A percentile compares a stretch with the other conserved stretches of the same genome.
These are phyloP conservation scores for Scortechinia acanthostroma DNA, from an alignment of 2,329 filamentous ascomycete species.

Conservation along the genomic window DNA sequence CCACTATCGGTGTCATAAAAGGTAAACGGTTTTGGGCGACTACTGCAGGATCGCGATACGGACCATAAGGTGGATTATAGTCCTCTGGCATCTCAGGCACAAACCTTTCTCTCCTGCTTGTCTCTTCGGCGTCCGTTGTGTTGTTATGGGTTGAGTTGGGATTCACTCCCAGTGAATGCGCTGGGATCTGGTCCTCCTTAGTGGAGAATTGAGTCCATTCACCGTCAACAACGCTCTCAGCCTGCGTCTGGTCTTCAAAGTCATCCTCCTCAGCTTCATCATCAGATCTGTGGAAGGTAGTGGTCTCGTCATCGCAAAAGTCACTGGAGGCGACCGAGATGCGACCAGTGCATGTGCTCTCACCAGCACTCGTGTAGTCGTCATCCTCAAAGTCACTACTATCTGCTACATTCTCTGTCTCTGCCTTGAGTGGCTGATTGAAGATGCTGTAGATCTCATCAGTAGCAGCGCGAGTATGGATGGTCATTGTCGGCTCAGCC, in stretches of 20 bases:
- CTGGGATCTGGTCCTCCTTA: conserved; percentile 45
- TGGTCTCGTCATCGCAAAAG: conserved; percentile 47
- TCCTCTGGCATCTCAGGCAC: conserved; percentile 47
- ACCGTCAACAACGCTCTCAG: conserved; percentile 25
- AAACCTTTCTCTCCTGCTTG: conserved; percentile 24
- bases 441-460: conserved; percentile 65
- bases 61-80: conserved; percentile 43
- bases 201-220: conserved; percentile 58
- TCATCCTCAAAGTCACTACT: conserved; percentile 44
- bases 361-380: conserved; percentile 51
- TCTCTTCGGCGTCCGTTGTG: too few relatives aligned
- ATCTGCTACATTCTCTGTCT: conserved; percentile 29
- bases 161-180: too few relatives aligned
- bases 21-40: conserved; percentile 54
- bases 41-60: conserved; percentile 44
- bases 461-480: conserved; percentile 60
- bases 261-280: conserved; percentile 18
- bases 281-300: conserved; percentile 17
- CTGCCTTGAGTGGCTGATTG: conserved; percentile 49
- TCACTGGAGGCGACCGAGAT: conserved; percentile 48
- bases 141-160: too few relatives aligned
- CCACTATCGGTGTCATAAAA: conserved; percentile 65
- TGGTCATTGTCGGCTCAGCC: conserved; percentile 60
- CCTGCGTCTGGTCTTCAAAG: conserved; percentile 13
- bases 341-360: conserved; percentile 52